Evolutionary conservation across 2,329 filamentous ascomycete genomes (phyloP).

Genomic region (Botryotinia globosa): DNA sequence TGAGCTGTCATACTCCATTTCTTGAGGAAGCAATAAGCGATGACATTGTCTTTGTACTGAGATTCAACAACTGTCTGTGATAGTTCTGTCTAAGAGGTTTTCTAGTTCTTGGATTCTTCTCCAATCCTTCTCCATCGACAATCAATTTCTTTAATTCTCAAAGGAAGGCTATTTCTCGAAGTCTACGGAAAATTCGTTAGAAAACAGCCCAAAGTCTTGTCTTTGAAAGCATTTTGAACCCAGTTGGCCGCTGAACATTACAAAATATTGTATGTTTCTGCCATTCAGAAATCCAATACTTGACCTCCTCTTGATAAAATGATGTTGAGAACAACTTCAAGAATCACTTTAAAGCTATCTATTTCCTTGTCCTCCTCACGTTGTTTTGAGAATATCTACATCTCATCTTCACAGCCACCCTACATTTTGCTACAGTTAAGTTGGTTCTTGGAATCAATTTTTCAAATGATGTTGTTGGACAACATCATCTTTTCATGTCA

Average conservation of each 20-base stretch:
- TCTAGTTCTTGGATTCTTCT: background rate
- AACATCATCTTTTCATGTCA: too few relatives aligned
- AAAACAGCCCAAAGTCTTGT: background rate
- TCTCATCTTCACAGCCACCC: background rate
- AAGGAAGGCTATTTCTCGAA: background rate
- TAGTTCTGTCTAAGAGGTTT: background rate
- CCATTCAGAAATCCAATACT: background rate
- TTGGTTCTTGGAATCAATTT: background rate
- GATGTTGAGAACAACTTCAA: background rate
- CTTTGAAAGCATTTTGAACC: background rate
- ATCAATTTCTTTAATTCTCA: background rate
- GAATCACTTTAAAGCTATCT: fast-evolving
- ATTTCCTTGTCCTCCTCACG: background rate
- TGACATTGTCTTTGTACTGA: background rate
- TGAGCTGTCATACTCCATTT: background rate
- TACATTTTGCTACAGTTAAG: too few relatives aligned
- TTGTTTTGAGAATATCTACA: background rate
- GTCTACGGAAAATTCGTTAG: too few relatives aligned
- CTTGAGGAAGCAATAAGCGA: background rate
- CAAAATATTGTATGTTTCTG: background rate
- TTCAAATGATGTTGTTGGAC: too few relatives aligned
- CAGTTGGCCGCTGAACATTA: background rate
- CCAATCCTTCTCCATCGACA: background rate
- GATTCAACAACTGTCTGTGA: background rate
- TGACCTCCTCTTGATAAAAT: too few relatives aligned